Base-by-base conservation (phyloP, 2,329 filamentous ascomycete species). In the Alternaria longipes region DNA sequence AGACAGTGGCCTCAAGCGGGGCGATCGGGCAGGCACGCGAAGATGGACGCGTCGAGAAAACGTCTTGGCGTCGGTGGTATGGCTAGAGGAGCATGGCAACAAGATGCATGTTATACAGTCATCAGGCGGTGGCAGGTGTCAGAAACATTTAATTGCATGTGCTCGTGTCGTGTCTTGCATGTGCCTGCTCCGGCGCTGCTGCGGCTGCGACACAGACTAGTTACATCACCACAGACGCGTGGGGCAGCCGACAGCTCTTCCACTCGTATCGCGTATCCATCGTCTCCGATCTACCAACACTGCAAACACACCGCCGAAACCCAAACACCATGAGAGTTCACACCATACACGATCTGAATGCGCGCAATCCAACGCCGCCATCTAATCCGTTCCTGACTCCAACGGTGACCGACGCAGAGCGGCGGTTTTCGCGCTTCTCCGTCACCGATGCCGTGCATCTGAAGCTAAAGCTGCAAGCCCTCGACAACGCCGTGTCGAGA, bases 401-500 rank as follows among this genome's bases (percentile, higher is more conserved):
- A 5, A 58, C 50, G 44, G 61, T 59, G 8, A 54, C 58, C 2
- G 42, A 47, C 7, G 16, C 54, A 8, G 55, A 62, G 49, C 56
- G 45, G 22, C 28, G 26, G 5, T 14, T 32, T 12, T 16, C 26
- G 34, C 32, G 41, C 34, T 71, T 72, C 56, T 67, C 60, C 5
- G 60, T 72, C n/a, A 59, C 63, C 14, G 62, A 66, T 22, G 69
- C 69, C 26, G 67, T 58, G 8, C 52, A 65, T 34, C 60, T 73
- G 12, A 68, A 67, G 54, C 50, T 65, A 34, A 61, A 55, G 44
- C 60, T 74, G 8, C 69, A 70, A 40, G 68, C 68, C 12, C 63
- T 74, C 47, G 64, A 65, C 41, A 52, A 59, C 9, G 60, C 45
- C 47, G 28, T 64, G 51, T 63, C 59, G 12, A 26, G 22, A 45